Base-by-base conservation (phyloP, 2,329 filamentous ascomycete species). In the Pseudofabraea citricarpa region DNA sequence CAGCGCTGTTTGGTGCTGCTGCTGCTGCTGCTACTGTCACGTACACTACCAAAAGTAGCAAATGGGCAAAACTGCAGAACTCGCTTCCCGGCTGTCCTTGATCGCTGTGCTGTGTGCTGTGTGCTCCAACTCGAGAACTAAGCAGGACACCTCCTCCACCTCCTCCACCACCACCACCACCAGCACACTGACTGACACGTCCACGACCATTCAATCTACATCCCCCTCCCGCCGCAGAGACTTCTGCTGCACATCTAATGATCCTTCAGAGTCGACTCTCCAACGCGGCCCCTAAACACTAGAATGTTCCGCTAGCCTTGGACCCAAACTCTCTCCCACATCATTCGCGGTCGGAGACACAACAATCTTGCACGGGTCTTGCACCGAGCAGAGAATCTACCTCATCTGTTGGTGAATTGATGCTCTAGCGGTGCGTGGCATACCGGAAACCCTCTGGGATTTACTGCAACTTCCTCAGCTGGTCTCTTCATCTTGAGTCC, bases 291-390 rank as follows among this genome's bases (percentile, higher is more conserved):
- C 35, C 8, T 12, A 15, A n/a, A 21, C 35, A 37, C 35, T 37
- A 37, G 35, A 33, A 41, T 41, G 31, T n/a, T 41, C 32, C 32
- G 40, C 40, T 41, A 41, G 40, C 40, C 40, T 41, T 41, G 27
- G 24, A 41, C 27, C 20, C 22, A 27, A 41, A 20, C n/a, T 24
- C 27, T 31, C 40, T 41, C 40, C 27, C 40, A 33, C 40, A 37
- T 37, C 35, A 37, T 37, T 36, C 35, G 35, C 35, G 35, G 35
- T 22, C 40, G 29, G 40, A 41, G 18, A 41, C 27, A 41, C 33
- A 22, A 33, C 27, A 10, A 35, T 22, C 27, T 15, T 35, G 26
- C 40, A 24, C 18, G 15, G n/a, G n/a, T n/a, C n/a, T n/a, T n/a
- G n/a, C n/a, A n/a, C n/a, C n/a, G n/a, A n/a, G n/a, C n/a, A n/a